These are phyloP conservation scores for Xerocomellus chrysenteron DNA, from an alignment of 768 basidiomycete species.

Conservation along the genomic window DNA sequence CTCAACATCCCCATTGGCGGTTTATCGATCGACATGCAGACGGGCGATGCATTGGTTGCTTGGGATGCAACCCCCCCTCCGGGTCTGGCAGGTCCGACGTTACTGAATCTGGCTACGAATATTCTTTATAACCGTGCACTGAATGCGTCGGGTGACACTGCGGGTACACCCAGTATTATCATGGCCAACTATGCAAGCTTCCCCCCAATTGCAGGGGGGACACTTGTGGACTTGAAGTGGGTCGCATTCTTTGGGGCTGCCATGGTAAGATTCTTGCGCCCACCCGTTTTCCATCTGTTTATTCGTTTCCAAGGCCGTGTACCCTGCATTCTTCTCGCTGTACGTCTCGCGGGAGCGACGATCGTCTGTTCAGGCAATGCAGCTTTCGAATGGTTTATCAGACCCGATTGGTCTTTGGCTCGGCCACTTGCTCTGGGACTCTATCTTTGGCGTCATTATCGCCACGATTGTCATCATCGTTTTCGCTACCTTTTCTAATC, in stretches of 20 bases:
- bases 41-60: constrained; percentile 56
- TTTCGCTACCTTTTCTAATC: constrained; percentile 53
- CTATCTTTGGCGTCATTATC: constrained; percentile 54
- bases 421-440: constrained; percentile 76
- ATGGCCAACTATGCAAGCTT: constrained; percentile 56
- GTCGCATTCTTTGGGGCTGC: constrained; percentile 68
- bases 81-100: constrained; percentile 52
- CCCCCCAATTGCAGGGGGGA: constrained; percentile 54
- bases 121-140: constrained; percentile 62
- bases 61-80: constrained; percentile 68
- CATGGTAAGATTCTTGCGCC: constrained; percentile 49
- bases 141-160: constrained; percentile 45
- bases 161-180: constrained; percentile 50
- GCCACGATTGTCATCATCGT: constrained; percentile 65
- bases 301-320: constrained; percentile 51
- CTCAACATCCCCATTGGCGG: constrained; percentile 63
- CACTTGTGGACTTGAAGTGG: constrained; percentile 69
- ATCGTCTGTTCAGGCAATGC: constrained; percentile 75
- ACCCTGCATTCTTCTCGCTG: constrained; percentile 78
- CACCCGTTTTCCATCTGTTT: not conserved
- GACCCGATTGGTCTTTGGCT: constrained; percentile 74
- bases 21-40: constrained; percentile 55
- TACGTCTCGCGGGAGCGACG: constrained; percentile 75
- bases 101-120: constrained; percentile 71
- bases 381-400: constrained; percentile 71